A percentile compares a stretch with the other conserved stretches of the same genome.
phyloP scores from a whole-genome alignment of 2,329 filamentous ascomycete genomes.

The Colletotrichum gloeosporioides region DNA sequence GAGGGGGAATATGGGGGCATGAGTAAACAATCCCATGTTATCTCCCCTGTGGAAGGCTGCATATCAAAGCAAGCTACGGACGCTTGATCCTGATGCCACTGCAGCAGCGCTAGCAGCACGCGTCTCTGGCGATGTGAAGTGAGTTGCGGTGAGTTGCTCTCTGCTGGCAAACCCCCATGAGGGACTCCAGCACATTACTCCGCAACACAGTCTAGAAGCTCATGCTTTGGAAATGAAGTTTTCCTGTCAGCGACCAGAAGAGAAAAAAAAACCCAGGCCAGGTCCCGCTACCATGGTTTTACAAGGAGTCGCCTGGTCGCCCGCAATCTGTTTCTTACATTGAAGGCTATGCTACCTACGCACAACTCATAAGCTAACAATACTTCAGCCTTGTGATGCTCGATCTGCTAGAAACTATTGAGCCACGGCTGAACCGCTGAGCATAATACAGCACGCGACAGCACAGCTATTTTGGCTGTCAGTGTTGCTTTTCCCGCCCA shows the following conservation, averaged over 20 bases:
- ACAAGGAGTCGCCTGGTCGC: not conserved
- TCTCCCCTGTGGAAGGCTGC: not conserved
- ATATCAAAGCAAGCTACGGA: not conserved
- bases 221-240: slow-evolving; percentile 21
- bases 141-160: not conserved
- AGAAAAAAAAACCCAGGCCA: not conserved
- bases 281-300: slow-evolving; percentile 10
- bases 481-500: not conserved
- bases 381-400: slow-evolving; percentile 14
- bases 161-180: not conserved
- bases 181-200: not conserved
- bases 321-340: not conserved
- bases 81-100: not conserved
- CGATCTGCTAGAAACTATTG: not conserved
- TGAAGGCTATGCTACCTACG: not conserved
- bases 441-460: not conserved
- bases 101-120: not conserved
- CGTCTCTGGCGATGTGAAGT: not conserved
- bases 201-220: not conserved
- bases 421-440: not conserved
- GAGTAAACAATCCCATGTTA: slow-evolving; percentile 4
- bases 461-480: not conserved
- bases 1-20: not conserved
- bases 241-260: not conserved
- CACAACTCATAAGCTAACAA: not conserved